Base-by-base conservation (phyloP, 768 basidiomycete genomes). In the Russula vinacea region DNA sequence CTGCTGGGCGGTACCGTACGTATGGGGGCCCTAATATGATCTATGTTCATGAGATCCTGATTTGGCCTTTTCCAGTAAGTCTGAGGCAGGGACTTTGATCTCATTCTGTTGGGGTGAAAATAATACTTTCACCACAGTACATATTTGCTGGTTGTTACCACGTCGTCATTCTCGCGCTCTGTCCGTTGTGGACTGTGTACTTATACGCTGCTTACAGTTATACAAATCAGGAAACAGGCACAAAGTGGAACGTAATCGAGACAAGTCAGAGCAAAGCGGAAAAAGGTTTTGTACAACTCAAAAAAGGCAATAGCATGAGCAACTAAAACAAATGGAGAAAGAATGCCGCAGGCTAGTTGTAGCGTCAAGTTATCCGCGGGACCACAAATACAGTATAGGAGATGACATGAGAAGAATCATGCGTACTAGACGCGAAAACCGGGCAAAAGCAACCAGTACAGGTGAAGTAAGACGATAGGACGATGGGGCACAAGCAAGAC, bases 201-300 rank as follows among this genome's bases (percentile, higher is more conserved):
- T 29, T 29, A 29, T 29, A 29, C 29, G 29, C 29, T 29, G 29
- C 29, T 61, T 65, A 65, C 64, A 65, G 33, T 51, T 57, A 65
- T 65, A 65, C 60, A 65, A 52, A 65, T 65, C 61, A 65, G 59
- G 62, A 64, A 35, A 53, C 53, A 58, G 17, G 9, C 55, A 54
- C 55, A 53, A 61, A 55, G 52, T 66, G 64, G n/a, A 35, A 33
- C 49, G n/a, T 66, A 10, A 60, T 40, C 45, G 50, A 52, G 47
- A n/a, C n/a, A n/a, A n/a, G 62, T 33, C 40, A 58, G 17, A 66
- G 29, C 49, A 52, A 32, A 50, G 26, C 33, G 29, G 29, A 29
- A 40, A 55, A 54, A 62, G 33, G 45, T 47, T 33, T 60, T 55
- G 53, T 53, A 55, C 59, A 32, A 60, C 53, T 24, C 35, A 62